Evolutionary conservation across 768 basidiomycete genomes (phyloP).

Genomic region (Podaxis sp.): DNA sequence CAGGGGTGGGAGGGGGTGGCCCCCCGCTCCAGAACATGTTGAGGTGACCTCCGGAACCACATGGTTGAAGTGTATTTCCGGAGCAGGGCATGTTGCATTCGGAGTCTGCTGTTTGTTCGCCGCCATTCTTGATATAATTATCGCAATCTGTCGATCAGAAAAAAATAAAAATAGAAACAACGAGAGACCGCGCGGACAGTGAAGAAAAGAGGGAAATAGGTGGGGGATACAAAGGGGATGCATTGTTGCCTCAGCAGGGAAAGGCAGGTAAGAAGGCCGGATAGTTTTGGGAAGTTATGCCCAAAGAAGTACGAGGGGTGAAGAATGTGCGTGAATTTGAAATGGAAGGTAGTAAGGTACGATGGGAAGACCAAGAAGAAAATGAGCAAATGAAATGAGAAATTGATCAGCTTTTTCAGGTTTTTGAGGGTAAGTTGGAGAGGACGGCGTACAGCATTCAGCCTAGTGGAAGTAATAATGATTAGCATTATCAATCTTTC

Average conservation of each 20-base stretch:
- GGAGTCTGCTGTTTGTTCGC: constrained; percentile 36
- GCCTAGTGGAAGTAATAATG: constrained; percentile 15
- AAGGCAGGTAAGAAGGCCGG: not conserved
- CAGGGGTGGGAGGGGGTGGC: constrained; percentile 50
- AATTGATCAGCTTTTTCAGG: constrained; percentile 1
- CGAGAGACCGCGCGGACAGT: not conserved
- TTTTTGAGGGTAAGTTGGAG: not conserved
- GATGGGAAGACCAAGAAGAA: not conserved
- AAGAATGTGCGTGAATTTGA: not conserved
- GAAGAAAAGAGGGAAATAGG: not conserved
- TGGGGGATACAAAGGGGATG: not conserved
- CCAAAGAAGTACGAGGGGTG: not conserved
- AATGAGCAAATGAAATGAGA: not conserved
- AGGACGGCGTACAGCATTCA: constrained; percentile 25
- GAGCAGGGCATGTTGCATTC: constrained; percentile 63
- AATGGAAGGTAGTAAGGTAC: not conserved
- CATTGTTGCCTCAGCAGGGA: not conserved
- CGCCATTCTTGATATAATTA: constrained; percentile 44
- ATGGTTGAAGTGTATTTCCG: constrained; percentile 52
- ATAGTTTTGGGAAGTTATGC: not conserved
- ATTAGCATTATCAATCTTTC: not conserved
- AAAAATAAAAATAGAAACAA: not conserved
- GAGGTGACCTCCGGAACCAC: constrained; percentile 56
- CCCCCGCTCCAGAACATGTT: constrained; percentile 64
- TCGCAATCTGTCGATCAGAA: constrained; percentile 51